Evolutionary conservation across 768 basidiomycete species (phyloP).

Genomic region (Tricholomella constricta): DNA sequence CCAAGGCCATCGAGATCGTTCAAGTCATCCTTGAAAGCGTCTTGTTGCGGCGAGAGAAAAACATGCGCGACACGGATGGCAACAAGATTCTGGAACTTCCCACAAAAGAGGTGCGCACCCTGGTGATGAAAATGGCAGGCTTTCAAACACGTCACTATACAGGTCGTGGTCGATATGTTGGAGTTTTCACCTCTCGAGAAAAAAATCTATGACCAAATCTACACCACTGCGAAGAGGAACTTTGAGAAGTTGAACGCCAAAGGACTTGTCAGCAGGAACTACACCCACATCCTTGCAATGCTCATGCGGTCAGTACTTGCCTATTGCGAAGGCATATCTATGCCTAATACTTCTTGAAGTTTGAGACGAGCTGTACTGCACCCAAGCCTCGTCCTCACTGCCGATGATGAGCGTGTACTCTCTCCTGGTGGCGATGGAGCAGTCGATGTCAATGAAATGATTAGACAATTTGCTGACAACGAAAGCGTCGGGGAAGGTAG

Average conservation of each 20-base stretch:
- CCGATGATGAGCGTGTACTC: slow-evolving; percentile 41
- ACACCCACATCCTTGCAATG: slow-evolving; percentile 90
- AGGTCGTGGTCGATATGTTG: slow-evolving; percentile 74
- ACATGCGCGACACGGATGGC: slow-evolving; percentile 85
- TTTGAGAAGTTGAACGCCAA: slow-evolving; percentile 81
- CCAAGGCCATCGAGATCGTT: slow-evolving; percentile 92
- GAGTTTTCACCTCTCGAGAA: slow-evolving; percentile 80
- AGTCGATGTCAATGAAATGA: slow-evolving; percentile 60
- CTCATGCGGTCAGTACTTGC: slow-evolving; percentile 75
- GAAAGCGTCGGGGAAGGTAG: slow-evolving; percentile 32
- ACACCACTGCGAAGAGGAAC: slow-evolving; percentile 71
- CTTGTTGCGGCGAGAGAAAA: slow-evolving; percentile 89
- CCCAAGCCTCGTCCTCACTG: slow-evolving; percentile 75
- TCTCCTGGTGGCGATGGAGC: slow-evolving; percentile 41
- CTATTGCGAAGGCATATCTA: not conserved
- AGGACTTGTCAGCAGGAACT: slow-evolving; percentile 78
- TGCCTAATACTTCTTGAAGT: not conserved
- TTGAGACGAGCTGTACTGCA: slow-evolving; percentile 88
- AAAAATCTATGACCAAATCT: slow-evolving; percentile 89
- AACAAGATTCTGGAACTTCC: slow-evolving; percentile 89
- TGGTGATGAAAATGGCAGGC: not conserved
- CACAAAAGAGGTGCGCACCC: slow-evolving; percentile 64
- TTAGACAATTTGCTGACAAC: slow-evolving; percentile 50
- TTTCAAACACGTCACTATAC: slow-evolving; percentile 4
- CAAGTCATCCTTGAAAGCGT: slow-evolving; percentile 92